Conservation (phyloP, 1,284 basidiomycete genomes). For the Puccinia triticina region DNA sequence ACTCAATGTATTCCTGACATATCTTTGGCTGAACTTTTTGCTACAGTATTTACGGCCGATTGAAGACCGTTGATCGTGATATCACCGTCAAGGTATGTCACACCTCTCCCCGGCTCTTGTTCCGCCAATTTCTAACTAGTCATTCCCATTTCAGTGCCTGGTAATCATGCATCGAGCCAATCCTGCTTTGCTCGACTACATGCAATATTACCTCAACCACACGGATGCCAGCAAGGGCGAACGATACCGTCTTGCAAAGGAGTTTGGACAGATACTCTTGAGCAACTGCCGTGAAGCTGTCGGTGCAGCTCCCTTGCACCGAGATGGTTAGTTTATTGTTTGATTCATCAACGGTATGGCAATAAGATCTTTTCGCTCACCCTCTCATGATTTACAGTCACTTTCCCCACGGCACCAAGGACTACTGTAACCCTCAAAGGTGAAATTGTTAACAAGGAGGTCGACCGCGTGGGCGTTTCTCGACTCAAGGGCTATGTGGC, state of each 20-base stretch:
- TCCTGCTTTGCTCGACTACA: conserved; percentile 80
- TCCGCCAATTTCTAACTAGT: conserved; percentile 8
- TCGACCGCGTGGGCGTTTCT: conserved; percentile 90
- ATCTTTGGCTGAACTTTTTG: neutral
- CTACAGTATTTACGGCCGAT: conserved; percentile 70
- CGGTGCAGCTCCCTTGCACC: no score
- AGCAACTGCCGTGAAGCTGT: conserved; percentile 90
- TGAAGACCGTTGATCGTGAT: conserved; percentile 79
- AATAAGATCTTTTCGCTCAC: conserved; percentile 27
- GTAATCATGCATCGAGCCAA: conserved; percentile 97
- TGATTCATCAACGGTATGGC: conserved; percentile 62
- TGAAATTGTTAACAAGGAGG: conserved; percentile 90
- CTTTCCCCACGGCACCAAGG: conserved; percentile 94
- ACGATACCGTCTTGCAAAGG: conserved; percentile 89
- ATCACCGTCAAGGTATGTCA: conserved; percentile 51
- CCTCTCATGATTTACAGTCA: conserved; percentile 68
- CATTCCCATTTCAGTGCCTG: conserved; percentile 84
- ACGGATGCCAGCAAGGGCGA: conserved; percentile 81
- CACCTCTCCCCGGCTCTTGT: conserved; percentile 52
- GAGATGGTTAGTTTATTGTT: no score
- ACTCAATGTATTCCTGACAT: conserved; percentile 71
- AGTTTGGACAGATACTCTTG: conserved; percentile 93
- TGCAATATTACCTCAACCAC: conserved; percentile 91
- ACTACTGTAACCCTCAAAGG: conserved; percentile 91
- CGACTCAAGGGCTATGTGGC: conserved; percentile 86